Base-by-base conservation (phyloP, 2,329 filamentous ascomycete species). In the Alternaria gaisen region DNA sequence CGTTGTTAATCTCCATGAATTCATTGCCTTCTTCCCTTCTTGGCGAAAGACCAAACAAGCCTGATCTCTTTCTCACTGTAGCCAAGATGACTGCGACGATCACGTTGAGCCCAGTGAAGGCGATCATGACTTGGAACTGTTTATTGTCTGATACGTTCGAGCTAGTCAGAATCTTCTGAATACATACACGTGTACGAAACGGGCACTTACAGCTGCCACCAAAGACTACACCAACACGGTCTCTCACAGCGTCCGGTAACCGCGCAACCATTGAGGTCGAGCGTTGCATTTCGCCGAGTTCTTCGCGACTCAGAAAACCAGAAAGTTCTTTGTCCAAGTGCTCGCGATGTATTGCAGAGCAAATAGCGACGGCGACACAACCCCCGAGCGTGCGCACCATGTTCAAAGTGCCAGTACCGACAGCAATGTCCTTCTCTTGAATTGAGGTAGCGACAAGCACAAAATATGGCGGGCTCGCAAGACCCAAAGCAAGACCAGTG, bases 351-450 rank as follows among this genome's bases (percentile, higher is more conserved):
- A 77, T 64, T 0, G 74, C 73, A 4, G 72, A 68, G 56, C 72
- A 75, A 1, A 77, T 73, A 1, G 75, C 72, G 9, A 77, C 66
- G 20, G 71, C 75, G 4, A 77, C 61, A 51, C 68, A 70, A 11
- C 74, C 75, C 5, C 75, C 75, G 1, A 77, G 58, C 2, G 72
- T 76, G 6, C 73, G 70, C 48, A 74, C 53, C 73, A 75, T 76
- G 53, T 76, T 77, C 26, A 77, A 41, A 5, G 70, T 66, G 6
- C 75, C 73, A 2, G 73, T 76, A 10, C 65, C 74, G 9, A 73
- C 67, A 7, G 75, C 60, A 2, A 70, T 62, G 40, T 76, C 72
- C 28, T 68, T 71, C 30, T 71, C 67, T 11, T 62, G 64, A 16
- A 74, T 55, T 10, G 65, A 63, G 2, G 66, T 72, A 18, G 64